These are phyloP conservation scores for Sinapis alba DNA, from an alignment of 441 rosid genomes.

Conservation along the genomic window DNA sequence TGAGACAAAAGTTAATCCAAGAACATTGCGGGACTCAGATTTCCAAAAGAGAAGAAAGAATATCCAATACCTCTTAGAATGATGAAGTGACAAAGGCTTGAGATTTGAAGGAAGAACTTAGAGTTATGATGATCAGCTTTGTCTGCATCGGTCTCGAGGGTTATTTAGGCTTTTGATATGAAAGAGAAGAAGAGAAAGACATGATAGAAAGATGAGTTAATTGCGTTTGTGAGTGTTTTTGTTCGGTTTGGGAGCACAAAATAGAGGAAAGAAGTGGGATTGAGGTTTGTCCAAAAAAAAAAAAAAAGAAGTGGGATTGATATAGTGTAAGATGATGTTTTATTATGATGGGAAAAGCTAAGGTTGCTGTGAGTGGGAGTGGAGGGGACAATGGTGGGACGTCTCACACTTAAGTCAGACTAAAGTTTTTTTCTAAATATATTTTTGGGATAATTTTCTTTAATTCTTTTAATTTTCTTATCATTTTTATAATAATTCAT, in stretches of 20 bases:
- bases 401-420: slow-evolving; percentile 49
- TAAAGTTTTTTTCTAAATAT: slow-evolving; percentile 28
- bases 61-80: slow-evolving; percentile 7
- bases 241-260: slow-evolving; percentile 42
- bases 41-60: neutral
- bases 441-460: slow-evolving; percentile 19
- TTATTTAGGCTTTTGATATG: slow-evolving; percentile 10
- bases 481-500: neutral
- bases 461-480: neutral
- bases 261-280: slow-evolving; percentile 37
- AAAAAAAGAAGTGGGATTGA: slow-evolving; percentile 36
- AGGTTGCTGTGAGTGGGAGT: slow-evolving; percentile 45
- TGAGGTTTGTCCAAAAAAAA: no score
- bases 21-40: slow-evolving; percentile 7
- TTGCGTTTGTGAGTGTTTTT: slow-evolving; percentile 30
- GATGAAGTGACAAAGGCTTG: slow-evolving; percentile 25
- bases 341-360: slow-evolving; percentile 64
- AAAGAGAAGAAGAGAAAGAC: slow-evolving; percentile 28
- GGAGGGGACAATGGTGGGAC: slow-evolving; percentile 57
- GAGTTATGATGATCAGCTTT: slow-evolving; percentile 28
- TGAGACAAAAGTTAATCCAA: neutral
- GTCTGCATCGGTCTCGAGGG: slow-evolving; percentile 19
- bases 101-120: slow-evolving; percentile 18
- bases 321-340: slow-evolving; percentile 44
- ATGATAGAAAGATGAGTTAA: slow-evolving; percentile 30